Evolutionary conservation across 2,329 filamentous ascomycete genomes (phyloP).

Genomic region (Stemphylium vesicarium): DNA sequence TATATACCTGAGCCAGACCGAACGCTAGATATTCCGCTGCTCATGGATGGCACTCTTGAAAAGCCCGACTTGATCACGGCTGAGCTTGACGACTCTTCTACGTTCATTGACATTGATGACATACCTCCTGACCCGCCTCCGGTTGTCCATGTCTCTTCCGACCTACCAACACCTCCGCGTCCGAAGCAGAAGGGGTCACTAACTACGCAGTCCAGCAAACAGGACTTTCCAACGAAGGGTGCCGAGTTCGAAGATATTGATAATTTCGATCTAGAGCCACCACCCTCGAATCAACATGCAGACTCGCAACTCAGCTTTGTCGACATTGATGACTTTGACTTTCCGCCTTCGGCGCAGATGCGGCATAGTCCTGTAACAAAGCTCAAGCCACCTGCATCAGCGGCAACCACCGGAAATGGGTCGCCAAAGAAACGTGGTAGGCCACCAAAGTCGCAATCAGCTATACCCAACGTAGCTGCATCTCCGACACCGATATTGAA

Average conservation of each 20-base stretch:
- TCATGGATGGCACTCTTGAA: conserved; percentile 28
- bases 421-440: conserved; percentile 32
- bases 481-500: conserved; percentile 9
- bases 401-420: not conserved
- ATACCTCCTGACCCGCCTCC: conserved; percentile 8
- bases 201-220: not conserved
- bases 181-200: not conserved
- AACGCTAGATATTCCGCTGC: conserved; percentile 38
- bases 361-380: conserved; percentile 2
- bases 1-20: conserved; percentile 42
- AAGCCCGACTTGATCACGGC: not conserved
- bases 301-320: conserved; percentile 26
- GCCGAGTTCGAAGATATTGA: conserved; percentile 35
- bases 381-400: conserved; percentile 1
- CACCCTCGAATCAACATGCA: conserved; percentile 37
- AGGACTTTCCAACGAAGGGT: not conserved
- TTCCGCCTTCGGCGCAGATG: conserved; percentile 15
- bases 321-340: conserved; percentile 38
- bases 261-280: conserved; percentile 26
- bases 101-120: conserved; percentile 32
- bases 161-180: conserved; percentile 24
- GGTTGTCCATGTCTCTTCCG: conserved; percentile 30
- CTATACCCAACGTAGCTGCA: conserved; percentile 5
- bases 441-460: conserved; percentile 24
- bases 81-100: not conserved